Evolutionary conservation across 345 rosid genomes (phyloP).

Genomic region (Camelina laxa): DNA sequence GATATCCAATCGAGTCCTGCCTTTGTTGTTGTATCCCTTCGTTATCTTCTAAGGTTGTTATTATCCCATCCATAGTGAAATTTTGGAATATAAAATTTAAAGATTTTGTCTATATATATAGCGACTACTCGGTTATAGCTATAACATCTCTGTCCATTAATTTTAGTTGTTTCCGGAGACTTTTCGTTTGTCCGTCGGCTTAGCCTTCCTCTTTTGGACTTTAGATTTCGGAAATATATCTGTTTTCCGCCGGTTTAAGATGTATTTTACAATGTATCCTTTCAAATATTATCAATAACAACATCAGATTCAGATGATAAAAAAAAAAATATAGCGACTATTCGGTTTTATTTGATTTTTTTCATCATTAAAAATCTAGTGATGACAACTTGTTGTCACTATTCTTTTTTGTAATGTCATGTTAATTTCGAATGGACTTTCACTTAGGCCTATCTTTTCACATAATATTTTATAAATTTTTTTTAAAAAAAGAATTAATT

Average conservation of each 20-base stretch:
- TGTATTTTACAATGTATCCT: no score
- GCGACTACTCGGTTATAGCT: background rate
- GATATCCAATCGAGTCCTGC: background rate
- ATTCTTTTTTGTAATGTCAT: background rate
- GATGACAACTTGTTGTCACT: background rate
- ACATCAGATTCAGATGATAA: no score
- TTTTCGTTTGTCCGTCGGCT: no score
- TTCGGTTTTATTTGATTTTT: background rate
- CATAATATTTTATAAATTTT: background rate
- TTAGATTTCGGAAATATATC: no score
- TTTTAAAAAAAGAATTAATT: background rate
- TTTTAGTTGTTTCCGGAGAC: no score
- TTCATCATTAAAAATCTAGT: slow-evolving; percentile 16
- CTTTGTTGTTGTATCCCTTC: slow-evolving; percentile 20
- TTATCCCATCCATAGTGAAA: background rate
- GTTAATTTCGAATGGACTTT: background rate
- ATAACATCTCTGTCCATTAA: no score
- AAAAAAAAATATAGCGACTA: no score
- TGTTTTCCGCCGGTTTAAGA: no score
- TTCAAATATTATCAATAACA: no score
- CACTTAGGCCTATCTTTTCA: no score
- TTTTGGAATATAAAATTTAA: background rate
- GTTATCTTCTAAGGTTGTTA: slow-evolving; percentile 27
- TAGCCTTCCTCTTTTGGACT: no score
- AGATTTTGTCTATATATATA: background rate